Conservation (phyloP, 2,329 filamentous ascomycete species). For the Septoria linicola region DNA sequence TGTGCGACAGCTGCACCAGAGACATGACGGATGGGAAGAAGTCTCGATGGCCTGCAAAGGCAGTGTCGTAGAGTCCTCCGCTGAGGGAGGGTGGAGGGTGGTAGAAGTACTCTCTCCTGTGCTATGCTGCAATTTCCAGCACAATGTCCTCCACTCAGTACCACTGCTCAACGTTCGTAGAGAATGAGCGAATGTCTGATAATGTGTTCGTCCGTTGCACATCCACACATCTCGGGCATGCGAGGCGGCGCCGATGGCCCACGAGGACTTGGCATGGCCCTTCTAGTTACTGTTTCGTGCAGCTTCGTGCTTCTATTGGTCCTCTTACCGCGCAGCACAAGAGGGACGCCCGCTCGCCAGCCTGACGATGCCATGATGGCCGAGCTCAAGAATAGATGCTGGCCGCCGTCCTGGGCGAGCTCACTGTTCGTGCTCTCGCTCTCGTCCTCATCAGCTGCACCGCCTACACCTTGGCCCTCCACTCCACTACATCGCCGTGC, state of each 20-base stretch:
- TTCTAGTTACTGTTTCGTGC: too few species aligned
- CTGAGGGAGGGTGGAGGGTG: too few species aligned
- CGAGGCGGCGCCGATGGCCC: not conserved
- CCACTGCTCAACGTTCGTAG: too few species aligned
- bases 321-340: constrained; percentile 9
- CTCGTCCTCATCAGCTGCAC: constrained; percentile 24
- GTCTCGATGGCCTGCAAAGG: too few species aligned
- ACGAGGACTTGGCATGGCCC: not conserved
- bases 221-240: constrained; percentile 4
- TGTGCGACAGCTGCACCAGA: constrained; percentile 71
- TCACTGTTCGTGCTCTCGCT: constrained; percentile 18
- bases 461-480: constrained; percentile 15
- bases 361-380: too few species aligned
- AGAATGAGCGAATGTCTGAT: too few species aligned
- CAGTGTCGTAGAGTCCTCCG: too few species aligned
- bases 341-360: too few species aligned
- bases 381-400: constrained; percentile 12
- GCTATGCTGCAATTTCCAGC: too few species aligned
- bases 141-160: too few species aligned
- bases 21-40: constrained; percentile 62
- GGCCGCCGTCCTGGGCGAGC: constrained; percentile 19
- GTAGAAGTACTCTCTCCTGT: too few species aligned
- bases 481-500: constrained; percentile 30
- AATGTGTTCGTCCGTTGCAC: too few species aligned
- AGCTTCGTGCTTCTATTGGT: constrained; percentile 9